Base-by-base conservation (phyloP, 106 monocot genomes). In the Acorus calamus region DNA sequence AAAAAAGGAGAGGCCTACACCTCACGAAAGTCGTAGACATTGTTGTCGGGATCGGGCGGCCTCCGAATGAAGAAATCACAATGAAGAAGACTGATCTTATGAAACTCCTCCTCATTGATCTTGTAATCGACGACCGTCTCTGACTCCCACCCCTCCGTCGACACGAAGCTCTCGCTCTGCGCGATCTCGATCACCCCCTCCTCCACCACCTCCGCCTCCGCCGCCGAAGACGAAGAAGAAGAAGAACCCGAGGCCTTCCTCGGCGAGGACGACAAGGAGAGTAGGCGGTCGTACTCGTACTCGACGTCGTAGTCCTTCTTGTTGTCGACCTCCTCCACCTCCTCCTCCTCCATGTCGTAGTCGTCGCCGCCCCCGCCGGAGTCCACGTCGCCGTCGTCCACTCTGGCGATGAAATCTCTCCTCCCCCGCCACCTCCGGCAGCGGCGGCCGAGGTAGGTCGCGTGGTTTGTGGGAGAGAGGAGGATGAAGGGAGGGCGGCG, bases 231-330 rank as follows among this genome's bases (percentile, higher is more conserved):
- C 28, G 28, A 28, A 28, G 28, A 28, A 28, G 28, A 28, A 28
- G 28, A 28, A 28, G 28, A 28, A 28, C 28, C 28, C 28, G 28
- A 28, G 28, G 28, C 28, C 28, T 28, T 28, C 28, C 28, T 28
- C 28, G 11, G 54, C 10, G 57, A 51, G 58, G 61, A 41, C 3
- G 10, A 68, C 78, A 52, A 93, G 70, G 52, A 79, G 28, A 28
- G 28, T 28, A 28, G 76, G 57, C 59, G 71, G 60, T 94, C 94
- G 76, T 94, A 94, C 80, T 94, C 94, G 76, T 94, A 94, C 80
- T 94, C 94, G 48, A 94, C 84, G 69, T 94, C 94, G 80, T 94
- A 94, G 76, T 94, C 94, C 80, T 82, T 84, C 84, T 90, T 89
- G 78, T 94, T 94, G 78, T 94, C 94, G 4, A 89, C 42, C 72